Evolutionary conservation across 805 yeast species (phyloP), one percentile per base, ranked within the genome.

Genomic region (Zygoascus flipseniorum): DNA sequence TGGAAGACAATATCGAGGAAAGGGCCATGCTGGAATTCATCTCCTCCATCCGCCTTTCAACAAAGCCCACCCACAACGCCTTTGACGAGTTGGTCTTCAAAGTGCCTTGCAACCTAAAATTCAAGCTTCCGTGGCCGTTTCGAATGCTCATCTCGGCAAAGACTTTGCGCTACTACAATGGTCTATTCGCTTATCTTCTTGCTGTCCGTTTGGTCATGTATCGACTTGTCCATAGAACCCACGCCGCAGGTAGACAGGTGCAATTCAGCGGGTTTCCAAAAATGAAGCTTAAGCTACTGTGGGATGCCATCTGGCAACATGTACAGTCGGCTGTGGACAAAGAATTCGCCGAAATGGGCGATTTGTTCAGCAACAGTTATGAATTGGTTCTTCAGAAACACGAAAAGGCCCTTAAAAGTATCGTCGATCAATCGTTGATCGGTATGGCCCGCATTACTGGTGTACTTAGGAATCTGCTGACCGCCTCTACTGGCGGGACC

Each of bases 101-200:
- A 2, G 32, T 52, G 31, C 51, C 57, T 28, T 52, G 54, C 45
- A 44, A 42, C 37, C 51, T 61, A 23, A 10, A 19, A 5, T 41
- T 60, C 31, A 41, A 48, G 5, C 52, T 60, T 18, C 50, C 58
- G n/a, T 62, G 64, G 63, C 65, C 64, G 5, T 53, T 51, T n/a
- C 50, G 52, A 14, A 54, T 60, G n/a, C 46, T 61, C 28, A 48
- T 56, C 6, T 47, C 57, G 8, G 44, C 43, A 9, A 26, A 43
- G 5, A 53, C 50, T 19, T 2, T 46, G 47, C 39, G 42, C 26
- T 8, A 52, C 39, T 48, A 60, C 42, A 48, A 53, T 13, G 31
- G 47, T 20, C 10, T 48, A 23, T 52, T 57, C 47, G 31, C 56
- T 19, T 59, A 47, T 50, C 48, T 58, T 45, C 41, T 43, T 16